Percentiles rank a stretch among this genome's conserved stretches.
These are phyloP conservation scores for Mitragyna speciosa DNA, from an alignment of 257 asterid species.

Conservation along the genomic window DNA sequence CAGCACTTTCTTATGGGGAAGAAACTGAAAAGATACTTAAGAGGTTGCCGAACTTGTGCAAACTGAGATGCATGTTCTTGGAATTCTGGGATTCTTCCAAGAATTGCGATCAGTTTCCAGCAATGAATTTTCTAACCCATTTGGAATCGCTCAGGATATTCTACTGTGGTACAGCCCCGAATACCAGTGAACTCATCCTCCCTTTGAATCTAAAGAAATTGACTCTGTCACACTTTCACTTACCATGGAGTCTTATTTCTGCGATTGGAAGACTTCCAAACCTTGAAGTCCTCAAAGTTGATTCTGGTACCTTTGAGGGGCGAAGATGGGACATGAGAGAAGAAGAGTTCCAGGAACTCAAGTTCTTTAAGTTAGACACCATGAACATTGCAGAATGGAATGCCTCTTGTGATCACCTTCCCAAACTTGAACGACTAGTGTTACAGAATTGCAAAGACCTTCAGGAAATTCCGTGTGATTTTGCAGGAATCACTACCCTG, in stretches of 20 bases:
- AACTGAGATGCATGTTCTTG: conserved; percentile 11
- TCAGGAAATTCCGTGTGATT: too few relatives aligned
- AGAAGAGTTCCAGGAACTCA: neutral
- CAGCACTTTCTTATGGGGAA: neutral
- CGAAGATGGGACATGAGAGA: too few relatives aligned
- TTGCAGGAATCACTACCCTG: too few relatives aligned
- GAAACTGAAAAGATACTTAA: neutral
- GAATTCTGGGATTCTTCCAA: neutral
- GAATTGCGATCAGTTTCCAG: conserved; percentile 2
- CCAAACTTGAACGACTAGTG: too few relatives aligned
- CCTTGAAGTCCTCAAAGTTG: neutral
- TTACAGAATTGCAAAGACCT: too few relatives aligned
- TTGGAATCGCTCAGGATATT: conserved; percentile 4
- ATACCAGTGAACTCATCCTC: neutral
- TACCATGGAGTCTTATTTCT: neutral
- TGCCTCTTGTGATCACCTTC: too few relatives aligned
- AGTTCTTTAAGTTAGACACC: too few relatives aligned
- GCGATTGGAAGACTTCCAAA: conserved; percentile 2
- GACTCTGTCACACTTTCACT: neutral
- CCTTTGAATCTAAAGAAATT: neutral
- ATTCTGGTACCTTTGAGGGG: neutral
- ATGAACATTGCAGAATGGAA: too few relatives aligned
- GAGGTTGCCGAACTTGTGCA: conserved; percentile 13
- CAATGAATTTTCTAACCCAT: neutral
- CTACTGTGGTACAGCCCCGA: neutral